These are phyloP conservation scores for Hypoxylon cercidicola DNA, from an alignment of 495 filamentous ascomycete species.

Conservation along the genomic window DNA sequence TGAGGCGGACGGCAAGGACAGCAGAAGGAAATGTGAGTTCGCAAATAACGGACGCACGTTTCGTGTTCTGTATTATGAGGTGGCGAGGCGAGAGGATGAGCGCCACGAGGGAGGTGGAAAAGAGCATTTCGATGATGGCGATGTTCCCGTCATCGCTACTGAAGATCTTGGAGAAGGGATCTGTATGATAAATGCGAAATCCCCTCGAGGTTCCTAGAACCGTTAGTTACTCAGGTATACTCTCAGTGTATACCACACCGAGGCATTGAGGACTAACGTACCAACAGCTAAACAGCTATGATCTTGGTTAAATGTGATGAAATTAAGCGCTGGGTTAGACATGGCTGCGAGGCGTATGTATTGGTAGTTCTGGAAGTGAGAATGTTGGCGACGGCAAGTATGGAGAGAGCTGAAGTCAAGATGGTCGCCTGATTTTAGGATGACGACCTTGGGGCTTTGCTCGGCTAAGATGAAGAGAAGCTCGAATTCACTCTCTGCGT, in stretches of 20 bases:
- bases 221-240: slow-evolving; percentile 18
- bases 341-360: slow-evolving; percentile 42
- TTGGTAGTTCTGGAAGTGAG: neutral
- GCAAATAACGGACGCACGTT: slow-evolving; percentile 97
- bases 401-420: slow-evolving; percentile 2
- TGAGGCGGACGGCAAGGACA: slow-evolving; percentile 90
- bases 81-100: slow-evolving; percentile 89
- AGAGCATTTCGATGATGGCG: slow-evolving; percentile 96
- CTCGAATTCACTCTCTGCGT: slow-evolving; percentile 17
- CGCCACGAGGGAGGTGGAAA: slow-evolving; percentile 97
- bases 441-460: slow-evolving; percentile 10
- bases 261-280: slow-evolving; percentile 50
- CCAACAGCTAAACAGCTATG: slow-evolving; percentile 95
- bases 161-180: slow-evolving; percentile 92
- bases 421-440: neutral
- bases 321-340: slow-evolving; percentile 81
- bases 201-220: slow-evolving; percentile 82
- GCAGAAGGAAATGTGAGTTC: slow-evolving; percentile 97
- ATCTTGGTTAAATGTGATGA: slow-evolving; percentile 99
- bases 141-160: slow-evolving; percentile 93
- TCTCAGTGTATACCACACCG: neutral
- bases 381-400: neutral
- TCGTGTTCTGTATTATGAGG: slow-evolving; percentile 95
- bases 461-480: slow-evolving; percentile 4
- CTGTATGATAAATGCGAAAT: slow-evolving; percentile 95